Evolutionary conservation across 169 alveolate species (phyloP).

Genomic region (Eimeria maxima): DNA sequence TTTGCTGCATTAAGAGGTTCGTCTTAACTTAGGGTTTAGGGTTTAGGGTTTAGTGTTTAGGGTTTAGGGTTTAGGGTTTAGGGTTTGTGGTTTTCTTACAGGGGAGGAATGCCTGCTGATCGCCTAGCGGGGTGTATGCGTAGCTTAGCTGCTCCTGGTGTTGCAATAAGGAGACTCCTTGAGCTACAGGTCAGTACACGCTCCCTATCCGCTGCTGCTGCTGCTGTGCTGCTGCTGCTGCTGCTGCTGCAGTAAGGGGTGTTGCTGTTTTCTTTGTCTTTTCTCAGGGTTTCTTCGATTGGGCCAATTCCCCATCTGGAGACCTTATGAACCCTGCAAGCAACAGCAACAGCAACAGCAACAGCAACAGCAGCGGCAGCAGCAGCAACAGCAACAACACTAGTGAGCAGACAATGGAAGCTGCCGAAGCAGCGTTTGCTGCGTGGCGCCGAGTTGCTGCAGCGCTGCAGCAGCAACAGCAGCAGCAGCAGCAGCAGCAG

Average conservation of each 20-base stretch:
- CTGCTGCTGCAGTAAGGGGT: too few species aligned
- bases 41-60: slow-evolving; percentile 17
- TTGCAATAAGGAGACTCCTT: slow-evolving; percentile 50
- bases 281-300: background rate
- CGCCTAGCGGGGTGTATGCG: background rate
- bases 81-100: too few species aligned
- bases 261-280: background rate
- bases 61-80: slow-evolving; percentile 4
- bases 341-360: slow-evolving; percentile 28
- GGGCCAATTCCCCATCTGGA: background rate
- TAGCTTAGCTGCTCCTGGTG: slow-evolving; percentile 26
- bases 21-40: background rate
- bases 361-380: slow-evolving; percentile 10
- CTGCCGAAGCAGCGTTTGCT: slow-evolving; percentile 45
- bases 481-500: background rate
- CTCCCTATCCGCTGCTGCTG: background rate
- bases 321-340: background rate
- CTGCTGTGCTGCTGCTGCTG: background rate
- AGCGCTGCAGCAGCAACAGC: background rate
- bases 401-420: slow-evolving; percentile 29
- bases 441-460: slow-evolving; percentile 18
- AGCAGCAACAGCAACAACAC: slow-evolving; percentile 20
- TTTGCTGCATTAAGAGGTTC: slow-evolving; percentile 47
- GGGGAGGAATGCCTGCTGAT: background rate
- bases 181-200: slow-evolving; percentile 58